Base-by-base conservation (phyloP, 1,139 yeast genomes). In the Geotrichum candidum region DNA sequence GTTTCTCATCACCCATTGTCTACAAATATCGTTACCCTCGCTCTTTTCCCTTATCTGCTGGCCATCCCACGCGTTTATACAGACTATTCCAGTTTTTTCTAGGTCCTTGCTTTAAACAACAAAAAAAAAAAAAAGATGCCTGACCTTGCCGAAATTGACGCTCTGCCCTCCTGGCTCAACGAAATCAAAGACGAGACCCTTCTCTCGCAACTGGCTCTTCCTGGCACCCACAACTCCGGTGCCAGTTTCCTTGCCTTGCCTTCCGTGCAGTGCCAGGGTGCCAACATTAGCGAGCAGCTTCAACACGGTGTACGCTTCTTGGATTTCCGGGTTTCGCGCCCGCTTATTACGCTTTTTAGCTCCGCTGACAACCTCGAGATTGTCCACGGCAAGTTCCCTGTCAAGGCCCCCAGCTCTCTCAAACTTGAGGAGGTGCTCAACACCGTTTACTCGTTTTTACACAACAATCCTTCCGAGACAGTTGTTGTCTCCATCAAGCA, bases 341-440 rank as follows among this genome's bases (percentile, higher is more conserved):
- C 84, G 66, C 82, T 84, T 61, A 74, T 83, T 48, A 45, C 57
- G 6, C 53, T 51, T 5, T 51, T 60, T 25, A 55, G 58, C 6
- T 51, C 56, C n/a, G 22, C 79, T 29, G 79, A 81, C 66, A 85
- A 85, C 63, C 78, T 88, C 66, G 85, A 85, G 68, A 88, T 87
- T n/a, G 82, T 85, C 65, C 94, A 88, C 71, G 92, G 92, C 53
- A 85, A 84, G 67, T 87, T 88, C 74, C 92, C 95, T 0, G 90
- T 87, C 53, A 81, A 80, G 63, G 76, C 87, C 54, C 82, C 86
- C 23, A 82, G 83, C 67, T 83, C 87, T n/a, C 76, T 80, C 66
- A 80, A 78, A 71, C 80, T 82, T 68, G 70, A 70, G 45, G 79
- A 74, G 59, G 81, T 74, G 41, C 80, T 83, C 69, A 74, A 81